phyloP scores from a whole-genome alignment of 345 rosid species.

The Aquilaria yunnanensis region DNA sequence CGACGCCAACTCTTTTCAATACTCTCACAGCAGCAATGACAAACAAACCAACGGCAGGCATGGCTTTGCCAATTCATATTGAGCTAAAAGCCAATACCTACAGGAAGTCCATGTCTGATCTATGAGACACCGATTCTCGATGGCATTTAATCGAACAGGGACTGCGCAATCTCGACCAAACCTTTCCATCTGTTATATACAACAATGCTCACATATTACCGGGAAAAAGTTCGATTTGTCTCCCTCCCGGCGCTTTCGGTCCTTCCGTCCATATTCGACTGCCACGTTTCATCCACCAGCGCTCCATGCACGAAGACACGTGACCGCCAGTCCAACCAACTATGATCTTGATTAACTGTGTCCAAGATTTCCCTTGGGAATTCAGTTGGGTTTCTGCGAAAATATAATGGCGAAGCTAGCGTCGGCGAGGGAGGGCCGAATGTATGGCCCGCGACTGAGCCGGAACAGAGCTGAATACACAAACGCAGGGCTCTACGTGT shows the following conservation, averaged over 20 bases:
- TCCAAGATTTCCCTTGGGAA: background rate
- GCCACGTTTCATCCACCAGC: constrained; percentile 19
- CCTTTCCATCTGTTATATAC: too few species aligned
- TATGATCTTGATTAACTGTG: background rate
- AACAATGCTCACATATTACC: constrained; percentile 12
- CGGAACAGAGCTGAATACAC: constrained; percentile 68
- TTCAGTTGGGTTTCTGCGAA: too few species aligned
- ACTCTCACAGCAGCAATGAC: too few species aligned
- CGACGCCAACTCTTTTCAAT: too few species aligned
- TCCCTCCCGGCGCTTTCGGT: too few species aligned
- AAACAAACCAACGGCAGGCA: too few species aligned
- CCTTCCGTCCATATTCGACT: background rate
- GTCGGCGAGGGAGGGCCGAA: constrained; percentile 64
- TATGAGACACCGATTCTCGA: too few species aligned
- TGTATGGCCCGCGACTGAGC: constrained; percentile 52
- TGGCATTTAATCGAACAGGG: too few species aligned
- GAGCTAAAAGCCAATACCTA: too few species aligned
- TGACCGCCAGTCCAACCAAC: constrained; percentile 6
- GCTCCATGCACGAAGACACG: constrained; percentile 53
- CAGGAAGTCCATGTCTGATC: too few species aligned
- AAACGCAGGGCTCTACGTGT: constrained; percentile 66
- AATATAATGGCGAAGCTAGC: constrained; percentile 74
- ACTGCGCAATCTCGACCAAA: too few species aligned
- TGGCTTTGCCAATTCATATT: too few species aligned
- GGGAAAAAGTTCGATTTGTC: constrained; percentile 5